These are phyloP conservation scores for Trametes gibbosa DNA, from an alignment of 768 basidiomycete species.

Conservation along the genomic window DNA sequence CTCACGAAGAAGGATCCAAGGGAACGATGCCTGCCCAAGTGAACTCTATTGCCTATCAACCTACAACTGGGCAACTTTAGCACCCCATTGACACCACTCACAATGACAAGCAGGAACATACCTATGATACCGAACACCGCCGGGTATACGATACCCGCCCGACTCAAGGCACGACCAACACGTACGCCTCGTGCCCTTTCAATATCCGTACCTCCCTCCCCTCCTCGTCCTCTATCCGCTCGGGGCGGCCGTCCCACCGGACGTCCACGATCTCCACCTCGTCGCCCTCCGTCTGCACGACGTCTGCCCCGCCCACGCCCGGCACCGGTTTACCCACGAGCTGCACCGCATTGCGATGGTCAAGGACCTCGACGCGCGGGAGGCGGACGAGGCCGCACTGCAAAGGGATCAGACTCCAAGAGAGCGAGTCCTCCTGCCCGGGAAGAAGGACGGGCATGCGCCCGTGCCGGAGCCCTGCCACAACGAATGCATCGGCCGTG, in stretches of 20 bases:
- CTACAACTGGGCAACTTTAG: neutral
- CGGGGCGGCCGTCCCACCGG: constrained; percentile 33
- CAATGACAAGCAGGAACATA: neutral
- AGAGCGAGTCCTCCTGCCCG: constrained; percentile 60
- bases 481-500: constrained; percentile 68
- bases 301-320: constrained; percentile 27
- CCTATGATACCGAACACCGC: neutral
- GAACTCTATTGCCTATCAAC: neutral
- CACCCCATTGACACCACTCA: neutral
- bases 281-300: constrained; percentile 41
- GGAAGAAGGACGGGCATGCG: constrained; percentile 73
- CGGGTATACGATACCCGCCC: neutral
- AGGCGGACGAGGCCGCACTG: constrained; percentile 68
- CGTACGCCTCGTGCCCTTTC: constrained; percentile 2
- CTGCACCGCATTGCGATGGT: constrained; percentile 42
- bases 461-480: constrained; percentile 69
- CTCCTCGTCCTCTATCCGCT: constrained; percentile 32
- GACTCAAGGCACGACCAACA: constrained; percentile 5
- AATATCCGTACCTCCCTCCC: neutral
- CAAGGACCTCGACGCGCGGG: constrained; percentile 59
- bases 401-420: constrained; percentile 70
- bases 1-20: neutral
- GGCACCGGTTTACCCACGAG: constrained; percentile 10
- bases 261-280: constrained; percentile 54
- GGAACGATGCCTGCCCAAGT: neutral